These are phyloP conservation scores for Primulina eburnea DNA, from an alignment of 257 asterid species.

Conservation along the genomic window DNA sequence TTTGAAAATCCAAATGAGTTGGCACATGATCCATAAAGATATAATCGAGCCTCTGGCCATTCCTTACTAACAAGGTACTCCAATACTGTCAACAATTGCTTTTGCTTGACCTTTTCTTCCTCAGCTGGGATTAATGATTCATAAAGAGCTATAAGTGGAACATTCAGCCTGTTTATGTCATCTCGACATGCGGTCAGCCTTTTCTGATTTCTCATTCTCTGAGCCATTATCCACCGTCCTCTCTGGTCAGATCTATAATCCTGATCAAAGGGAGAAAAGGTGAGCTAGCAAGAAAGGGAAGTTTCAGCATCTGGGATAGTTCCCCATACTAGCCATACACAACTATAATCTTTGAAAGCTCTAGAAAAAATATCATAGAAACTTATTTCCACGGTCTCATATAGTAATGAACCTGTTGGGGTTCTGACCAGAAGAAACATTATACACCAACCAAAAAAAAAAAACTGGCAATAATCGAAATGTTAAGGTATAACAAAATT, in stretches of 20 bases:
- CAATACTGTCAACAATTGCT: conserved; percentile 55
- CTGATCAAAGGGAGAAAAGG: conserved; percentile 39
- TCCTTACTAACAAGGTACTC: conserved; percentile 66
- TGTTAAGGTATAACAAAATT: too few relatives aligned
- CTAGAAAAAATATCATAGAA: conserved; percentile 5
- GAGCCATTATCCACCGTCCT: conserved; percentile 72
- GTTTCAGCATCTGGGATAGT: not conserved
- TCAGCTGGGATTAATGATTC: conserved; percentile 81
- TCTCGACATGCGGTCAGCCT: conserved; percentile 50
- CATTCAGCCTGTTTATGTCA: conserved; percentile 51
- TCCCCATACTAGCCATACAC: not conserved
- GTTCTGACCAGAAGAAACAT: too few relatives aligned
- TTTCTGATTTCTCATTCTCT: conserved; percentile 63
- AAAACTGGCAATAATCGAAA: too few relatives aligned
- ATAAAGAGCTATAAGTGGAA: conserved; percentile 55
- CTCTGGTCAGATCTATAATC: conserved; percentile 82
- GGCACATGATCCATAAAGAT: conserved; percentile 93
- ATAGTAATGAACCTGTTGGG: too few relatives aligned
- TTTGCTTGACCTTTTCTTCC: conserved; percentile 87
- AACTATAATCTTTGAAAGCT: conserved; percentile 9
- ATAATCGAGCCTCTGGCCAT: conserved; percentile 81
- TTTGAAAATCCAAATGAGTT: conserved; percentile 93
- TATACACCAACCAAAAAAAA: too few relatives aligned
- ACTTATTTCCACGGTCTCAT: not conserved
- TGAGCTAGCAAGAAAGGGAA: conserved; percentile 19